Evolutionary conservation across 805 yeast genomes (phyloP).

Genomic region (Pichia gijzeniarum): DNA sequence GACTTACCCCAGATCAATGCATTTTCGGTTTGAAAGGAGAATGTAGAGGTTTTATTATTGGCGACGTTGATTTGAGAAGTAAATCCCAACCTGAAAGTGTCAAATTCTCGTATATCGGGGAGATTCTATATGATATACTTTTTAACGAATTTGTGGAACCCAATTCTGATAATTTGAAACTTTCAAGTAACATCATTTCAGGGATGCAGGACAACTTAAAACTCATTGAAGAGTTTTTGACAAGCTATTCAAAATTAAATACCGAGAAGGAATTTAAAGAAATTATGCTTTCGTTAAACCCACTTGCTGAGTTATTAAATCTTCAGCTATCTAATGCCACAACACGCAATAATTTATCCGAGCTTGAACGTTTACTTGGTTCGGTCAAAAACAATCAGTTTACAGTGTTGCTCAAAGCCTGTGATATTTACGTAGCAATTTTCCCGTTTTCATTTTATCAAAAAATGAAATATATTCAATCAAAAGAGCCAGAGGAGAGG

Average conservation of each 20-base stretch:
- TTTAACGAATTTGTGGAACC: neutral
- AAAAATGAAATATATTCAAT: slow-evolving; percentile 16
- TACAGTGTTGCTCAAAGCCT: neutral
- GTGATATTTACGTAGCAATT: slow-evolving; percentile 25
- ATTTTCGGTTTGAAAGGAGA: slow-evolving; percentile 29
- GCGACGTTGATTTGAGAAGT: slow-evolving; percentile 11
- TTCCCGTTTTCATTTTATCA: slow-evolving; percentile 28
- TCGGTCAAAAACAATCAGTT: slow-evolving; percentile 1
- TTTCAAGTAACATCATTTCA: slow-evolving; percentile 19
- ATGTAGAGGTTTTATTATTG: neutral
- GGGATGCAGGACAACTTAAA: slow-evolving; percentile 28
- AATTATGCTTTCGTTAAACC: slow-evolving; percentile 45
- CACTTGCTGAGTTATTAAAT: slow-evolving; percentile 52
- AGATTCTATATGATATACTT: neutral
- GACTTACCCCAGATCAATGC: slow-evolving; percentile 38
- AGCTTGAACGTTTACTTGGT: slow-evolving; percentile 16
- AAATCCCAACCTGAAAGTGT: neutral
- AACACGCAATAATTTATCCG: slow-evolving; percentile 23
- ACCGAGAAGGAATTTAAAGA: neutral
- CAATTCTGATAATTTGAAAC: neutral
- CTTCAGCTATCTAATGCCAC: slow-evolving; percentile 40
- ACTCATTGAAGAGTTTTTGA: neutral
- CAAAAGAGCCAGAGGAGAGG: slow-evolving; percentile 13
- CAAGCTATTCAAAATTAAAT: neutral
- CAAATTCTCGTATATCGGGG: slow-evolving; percentile 1